Evolutionary conservation across 163 green algal genomes (phyloP), one percentile per base, ranked within the genome.

Genomic region (Volvox carteri): DNA sequence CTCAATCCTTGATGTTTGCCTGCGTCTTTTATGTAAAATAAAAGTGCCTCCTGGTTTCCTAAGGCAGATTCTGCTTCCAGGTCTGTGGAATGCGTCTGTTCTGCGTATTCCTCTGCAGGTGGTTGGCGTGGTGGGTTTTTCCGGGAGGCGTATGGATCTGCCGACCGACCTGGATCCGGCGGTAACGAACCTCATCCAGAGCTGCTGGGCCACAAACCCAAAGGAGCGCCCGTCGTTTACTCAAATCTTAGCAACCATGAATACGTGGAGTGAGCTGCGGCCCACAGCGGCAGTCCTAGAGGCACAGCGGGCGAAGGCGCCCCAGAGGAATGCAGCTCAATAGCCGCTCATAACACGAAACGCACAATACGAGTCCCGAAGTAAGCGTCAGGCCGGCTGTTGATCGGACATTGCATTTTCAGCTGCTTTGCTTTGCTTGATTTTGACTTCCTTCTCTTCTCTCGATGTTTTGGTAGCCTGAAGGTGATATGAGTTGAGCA

Each of bases 91-190:
- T n/a, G n/a, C n/a, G n/a, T n/a, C n/a, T n/a, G n/a, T n/a, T n/a
- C n/a, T n/a, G n/a, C n/a, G n/a, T n/a, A n/a, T n/a, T n/a, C n/a
- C n/a, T n/a, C 28, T 76, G 70, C 93, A 97, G 92, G 97, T 99
- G 30, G 96, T 99, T 5, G 95, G 94, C 5, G 94, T 93, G 0
- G 97, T 99, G 16, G 97, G 97, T 1, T 98, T 96, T 91, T 90
- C 89, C 48, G 84, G 94, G 46, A 89, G 95, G 77, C 92, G 94
- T 19, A 91, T 99, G 52, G 39, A 52, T 14, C 92, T 99, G 39
- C 95, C 97, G 0, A 48, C 92, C 1, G 88, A 93, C n/a, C 77
- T 96, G 48, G 92, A 94, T 18, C 84, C 94, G 0, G 87, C 67
- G 8, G 78, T 98, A 19, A 58, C 48, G 0, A 52, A 70, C 19